A percentile compares a stretch with the other conserved stretches of the same genome.
phyloP scores from a whole-genome alignment of 2,329 filamentous ascomycete species.

The Bipolaris zeicola region DNA sequence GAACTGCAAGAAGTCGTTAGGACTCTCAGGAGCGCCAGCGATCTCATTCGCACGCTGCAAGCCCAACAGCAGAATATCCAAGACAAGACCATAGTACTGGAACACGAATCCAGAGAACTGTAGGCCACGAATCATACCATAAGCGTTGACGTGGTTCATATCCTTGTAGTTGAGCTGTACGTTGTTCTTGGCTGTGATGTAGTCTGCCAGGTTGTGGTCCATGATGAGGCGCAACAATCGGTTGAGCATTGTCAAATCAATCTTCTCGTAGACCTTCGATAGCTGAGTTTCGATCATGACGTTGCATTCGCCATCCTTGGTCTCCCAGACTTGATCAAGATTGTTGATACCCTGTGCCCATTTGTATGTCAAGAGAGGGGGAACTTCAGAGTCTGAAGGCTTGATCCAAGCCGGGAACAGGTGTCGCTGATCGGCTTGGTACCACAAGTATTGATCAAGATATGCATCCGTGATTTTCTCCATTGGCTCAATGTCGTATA shows the following conservation, averaged over 20 bases:
- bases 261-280: conserved; percentile 99
- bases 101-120: conserved; percentile 99
- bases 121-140: conserved; percentile 95
- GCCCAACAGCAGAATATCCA: conserved; percentile 89
- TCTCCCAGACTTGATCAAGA: conserved; percentile 91
- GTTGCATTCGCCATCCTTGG: conserved; percentile 92
- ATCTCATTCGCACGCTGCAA: conserved; percentile 97
- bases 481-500: conserved; percentile 98
- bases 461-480: conserved; percentile 99
- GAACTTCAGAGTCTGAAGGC: conserved; percentile 96
- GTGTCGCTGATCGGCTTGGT: conserved; percentile 95
- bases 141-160: conserved; percentile 99
- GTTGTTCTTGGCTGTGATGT: conserved; percentile 99
- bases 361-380: conserved; percentile 92
- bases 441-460: conserved; percentile 98
- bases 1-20: conserved; percentile 98
- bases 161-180: conserved; percentile 99
- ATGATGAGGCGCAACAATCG: conserved; percentile 92
- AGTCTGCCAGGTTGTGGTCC: conserved; percentile 99
- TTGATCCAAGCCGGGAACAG: conserved; percentile 99
- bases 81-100: conserved; percentile 95
- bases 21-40: conserved; percentile 87
- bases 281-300: conserved; percentile 98
- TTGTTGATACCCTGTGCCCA: conserved; percentile 99
- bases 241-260: conserved; percentile 94